Evolutionary conservation across 495 filamentous ascomycete genomes (phyloP).

Genomic region (Aspergillus funiculosus): DNA sequence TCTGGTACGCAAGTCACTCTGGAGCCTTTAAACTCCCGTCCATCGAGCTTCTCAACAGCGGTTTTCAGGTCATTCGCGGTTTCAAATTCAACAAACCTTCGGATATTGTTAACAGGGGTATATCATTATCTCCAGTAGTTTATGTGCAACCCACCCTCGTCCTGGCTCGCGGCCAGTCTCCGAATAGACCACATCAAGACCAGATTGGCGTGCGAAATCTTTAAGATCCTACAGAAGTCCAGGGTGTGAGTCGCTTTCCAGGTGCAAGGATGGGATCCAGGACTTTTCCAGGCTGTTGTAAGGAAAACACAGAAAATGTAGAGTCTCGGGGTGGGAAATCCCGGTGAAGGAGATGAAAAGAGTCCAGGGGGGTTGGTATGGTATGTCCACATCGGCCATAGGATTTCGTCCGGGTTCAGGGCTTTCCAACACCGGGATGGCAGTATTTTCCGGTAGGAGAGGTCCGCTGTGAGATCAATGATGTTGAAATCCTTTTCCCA

Average conservation of each 20-base stretch:
- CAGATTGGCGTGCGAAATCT: conserved; percentile 97
- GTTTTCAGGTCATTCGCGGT: conserved; percentile 81
- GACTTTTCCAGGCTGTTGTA: conserved; percentile 14
- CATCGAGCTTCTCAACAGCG: conserved; percentile 89
- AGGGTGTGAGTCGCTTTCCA: conserved; percentile 41
- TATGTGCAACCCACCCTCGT: conserved; percentile 66
- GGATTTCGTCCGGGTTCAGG: conserved; percentile 10
- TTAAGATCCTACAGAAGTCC: conserved; percentile 76
- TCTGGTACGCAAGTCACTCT: conserved; percentile 78
- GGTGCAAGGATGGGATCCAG: conserved; percentile 29
- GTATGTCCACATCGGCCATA: conserved; percentile 7
- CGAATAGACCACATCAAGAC: conserved; percentile 95
- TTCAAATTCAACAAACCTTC: conserved; percentile 98
- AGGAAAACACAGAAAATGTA: not conserved
- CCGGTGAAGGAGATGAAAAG: not conserved
- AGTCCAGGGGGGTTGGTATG: not conserved
- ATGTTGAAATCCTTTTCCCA: conserved; percentile 7
- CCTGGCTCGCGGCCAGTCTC: conserved; percentile 92
- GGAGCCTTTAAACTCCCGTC: conserved; percentile 81
- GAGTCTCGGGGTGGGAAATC: not conserved
- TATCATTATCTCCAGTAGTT: conserved; percentile 7
- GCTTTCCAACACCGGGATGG: not conserved
- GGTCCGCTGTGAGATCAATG: conserved; percentile 2
- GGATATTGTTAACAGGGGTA: conserved; percentile 26
- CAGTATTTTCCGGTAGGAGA: not conserved